phyloP scores from a whole-genome alignment of 177 flowering plant genomes.

The Tripterygium wilfordii region DNA sequence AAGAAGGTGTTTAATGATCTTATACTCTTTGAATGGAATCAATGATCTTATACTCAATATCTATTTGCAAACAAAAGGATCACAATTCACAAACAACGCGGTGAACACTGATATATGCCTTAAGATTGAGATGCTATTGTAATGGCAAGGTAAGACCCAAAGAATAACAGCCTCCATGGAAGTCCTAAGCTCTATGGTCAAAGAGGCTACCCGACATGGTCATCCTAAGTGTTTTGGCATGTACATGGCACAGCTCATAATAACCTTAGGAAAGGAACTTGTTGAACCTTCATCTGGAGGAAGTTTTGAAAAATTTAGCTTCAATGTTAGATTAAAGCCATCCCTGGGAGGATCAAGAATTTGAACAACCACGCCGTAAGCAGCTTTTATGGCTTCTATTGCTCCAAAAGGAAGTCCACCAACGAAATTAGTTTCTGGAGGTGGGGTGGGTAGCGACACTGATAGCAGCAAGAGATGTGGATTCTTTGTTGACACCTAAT shows the following conservation, averaged over 20 bases:
- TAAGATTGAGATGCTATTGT: too few species aligned
- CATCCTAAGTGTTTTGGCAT: slow-evolving; percentile 14
- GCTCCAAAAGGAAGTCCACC: slow-evolving; percentile 93
- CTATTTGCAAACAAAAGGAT: too few species aligned
- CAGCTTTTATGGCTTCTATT: slow-evolving; percentile 85
- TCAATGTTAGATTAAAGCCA: slow-evolving; percentile 92
- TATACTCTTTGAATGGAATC: too few species aligned
- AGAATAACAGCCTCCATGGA: too few species aligned
- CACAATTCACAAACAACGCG: too few species aligned
- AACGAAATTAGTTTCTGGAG: slow-evolving; percentile 67
- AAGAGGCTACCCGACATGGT: too few species aligned
- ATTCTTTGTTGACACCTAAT: slow-evolving; percentile 78
- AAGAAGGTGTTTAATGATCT: too few species aligned
- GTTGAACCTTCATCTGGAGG: slow-evolving; percentile 84
- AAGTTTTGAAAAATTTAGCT: slow-evolving; percentile 76
- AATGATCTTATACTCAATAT: too few species aligned
- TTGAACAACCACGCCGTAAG: slow-evolving; percentile 70
- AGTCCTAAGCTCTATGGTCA: too few species aligned
- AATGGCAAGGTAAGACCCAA: too few species aligned
- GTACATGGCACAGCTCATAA: slow-evolving; percentile 30
- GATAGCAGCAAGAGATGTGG: slow-evolving; percentile 69
- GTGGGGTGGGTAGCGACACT: slow-evolving; percentile 79
- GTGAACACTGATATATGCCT: too few species aligned
- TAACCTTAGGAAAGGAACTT: slow-evolving; percentile 49
- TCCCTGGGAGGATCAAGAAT: slow-evolving; percentile 98